Base-by-base conservation (phyloP, 208 protist genomes). In the Tritrichomonas foetus region DNA sequence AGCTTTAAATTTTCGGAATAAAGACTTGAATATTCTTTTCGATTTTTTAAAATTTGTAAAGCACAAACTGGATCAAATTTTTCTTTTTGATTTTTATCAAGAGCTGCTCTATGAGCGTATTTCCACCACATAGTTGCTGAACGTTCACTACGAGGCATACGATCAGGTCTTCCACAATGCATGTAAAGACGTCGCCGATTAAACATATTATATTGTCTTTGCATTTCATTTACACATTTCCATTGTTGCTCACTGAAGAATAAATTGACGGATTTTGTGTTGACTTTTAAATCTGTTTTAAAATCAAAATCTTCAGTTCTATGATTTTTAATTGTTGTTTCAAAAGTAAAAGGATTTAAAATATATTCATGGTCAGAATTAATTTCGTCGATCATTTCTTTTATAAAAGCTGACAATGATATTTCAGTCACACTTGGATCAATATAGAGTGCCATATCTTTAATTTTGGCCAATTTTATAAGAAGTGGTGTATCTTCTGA, bases 261-360 rank as follows among this genome's bases (percentile, higher is more conserved):
- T 22, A 61, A 16, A 61, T 61, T 61, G 11, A 61, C 5, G 16
- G 5, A 22, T 5, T 61, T 16, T 22, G 16, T 61, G 16, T 16
- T 5, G 16, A 61, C 16, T 16, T 61, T 61, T 22, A 61, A 5
- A 16, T 61, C 53, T 61, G 53, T 22, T 16, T 61, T 61, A 5
- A 16, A 61, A 61, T 61, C 16, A 16, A 16, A 16, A 22, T 22
- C 5, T 61, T 61, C 53, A 61, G 53, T 16, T 61, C 16, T 61
- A 22, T 5, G 16, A 22, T 22, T 61, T 16, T 61, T 61, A 16
- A 61, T 61, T 61, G 5, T 57, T 9, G 47, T 39, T 27, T 89
- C 78, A 50, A 89, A 89, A 39, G 78, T 89, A 47, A 89, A 57
- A 89, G 44, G 41, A n/a, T 89, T 89, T 1, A 89, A 30, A 16